A percentile compares a stretch with the other conserved stretches of the same genome.
These are phyloP conservation scores for Talaromyces stipitatus DNA, from an alignment of 495 filamentous ascomycete species.

Conservation along the genomic window DNA sequence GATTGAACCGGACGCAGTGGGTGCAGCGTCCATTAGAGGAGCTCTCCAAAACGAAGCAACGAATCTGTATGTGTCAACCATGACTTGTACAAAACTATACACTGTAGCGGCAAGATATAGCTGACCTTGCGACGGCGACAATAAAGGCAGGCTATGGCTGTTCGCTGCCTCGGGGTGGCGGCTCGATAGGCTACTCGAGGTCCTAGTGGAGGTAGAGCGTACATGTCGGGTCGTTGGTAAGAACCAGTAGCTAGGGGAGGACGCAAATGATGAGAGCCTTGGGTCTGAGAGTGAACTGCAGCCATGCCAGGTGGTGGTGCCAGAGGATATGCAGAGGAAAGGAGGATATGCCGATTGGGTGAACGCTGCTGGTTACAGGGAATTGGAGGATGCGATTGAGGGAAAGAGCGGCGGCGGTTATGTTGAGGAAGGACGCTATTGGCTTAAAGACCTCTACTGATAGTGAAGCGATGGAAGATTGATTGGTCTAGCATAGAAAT, in stretches of 20 bases:
- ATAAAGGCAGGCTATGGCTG: constrained; percentile 79
- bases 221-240: constrained; percentile 40
- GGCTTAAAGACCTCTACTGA: not conserved
- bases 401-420: constrained; percentile 12
- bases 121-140: constrained; percentile 75
- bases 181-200: constrained; percentile 51
- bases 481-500: not conserved
- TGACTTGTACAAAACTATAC: not conserved
- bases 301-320: constrained; percentile 36
- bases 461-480: not conserved
- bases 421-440: constrained; percentile 5
- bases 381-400: constrained; percentile 31
- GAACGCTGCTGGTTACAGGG: constrained; percentile 21
- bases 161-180: constrained; percentile 69
- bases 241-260: constrained; percentile 28
- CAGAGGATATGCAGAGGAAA: constrained; percentile 16
- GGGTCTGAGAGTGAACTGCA: constrained; percentile 28
- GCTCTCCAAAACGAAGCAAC: constrained; percentile 75
- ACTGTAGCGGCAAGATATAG: not conserved
- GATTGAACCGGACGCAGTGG: constrained; percentile 74
- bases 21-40: constrained; percentile 71
- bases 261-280: constrained; percentile 25
- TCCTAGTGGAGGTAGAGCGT: constrained; percentile 34
- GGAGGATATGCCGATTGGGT: constrained; percentile 15
- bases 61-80: constrained; percentile 49